Evolutionary conservation across 2,329 filamentous ascomycete species (phyloP), one percentile per base, ranked within the genome.

Genomic region (Verticillium zaregamsianum): DNA sequence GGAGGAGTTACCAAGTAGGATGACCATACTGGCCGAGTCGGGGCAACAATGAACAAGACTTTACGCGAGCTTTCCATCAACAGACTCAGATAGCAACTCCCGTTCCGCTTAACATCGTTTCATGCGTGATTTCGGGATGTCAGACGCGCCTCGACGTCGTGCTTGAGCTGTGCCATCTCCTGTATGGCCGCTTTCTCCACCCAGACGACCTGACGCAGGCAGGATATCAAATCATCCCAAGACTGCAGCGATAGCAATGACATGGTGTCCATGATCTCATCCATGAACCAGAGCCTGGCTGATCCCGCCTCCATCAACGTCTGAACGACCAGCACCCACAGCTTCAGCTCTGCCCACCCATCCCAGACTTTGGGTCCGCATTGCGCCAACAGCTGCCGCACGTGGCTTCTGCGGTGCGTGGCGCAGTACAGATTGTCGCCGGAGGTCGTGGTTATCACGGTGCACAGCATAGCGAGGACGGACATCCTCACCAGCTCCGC

Each of bases 1-100:
- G 76, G 74, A 23, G 76, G 73, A 17, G 54, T 56, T 28, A 35
- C 54, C 5, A 23, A 25, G 15, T 56, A 56, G 54, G 17, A 31
- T 14, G 15, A 5, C 25, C 5, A 31, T 6, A 25, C 5, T 35
- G 28, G 3, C 14, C 4, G 33, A 35, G 14, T 35, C 1, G 6
- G 17, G 54, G 4, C 8, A 14, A 7, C 11, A 14, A 9, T 35
- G 9, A 28, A 28, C 14, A 35, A 35, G 33, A 35, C 3, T 35
- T 7, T 14, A 14, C 14, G 11, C 33, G 4, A 35, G 5, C 3
- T 35, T 35, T 14, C 33, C 33, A 11, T 35, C 33, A 35, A 2
- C 33, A 35, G 33, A 14, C 33, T 35, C 33, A 14, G 14, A 14
- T 1, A 35, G 8, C 9, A 14, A 14, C 3, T 35, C 33, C 9